Evolutionary conservation across 176 grass and related monocot genomes (phyloP).

Genomic region (Avena sativa): DNA sequence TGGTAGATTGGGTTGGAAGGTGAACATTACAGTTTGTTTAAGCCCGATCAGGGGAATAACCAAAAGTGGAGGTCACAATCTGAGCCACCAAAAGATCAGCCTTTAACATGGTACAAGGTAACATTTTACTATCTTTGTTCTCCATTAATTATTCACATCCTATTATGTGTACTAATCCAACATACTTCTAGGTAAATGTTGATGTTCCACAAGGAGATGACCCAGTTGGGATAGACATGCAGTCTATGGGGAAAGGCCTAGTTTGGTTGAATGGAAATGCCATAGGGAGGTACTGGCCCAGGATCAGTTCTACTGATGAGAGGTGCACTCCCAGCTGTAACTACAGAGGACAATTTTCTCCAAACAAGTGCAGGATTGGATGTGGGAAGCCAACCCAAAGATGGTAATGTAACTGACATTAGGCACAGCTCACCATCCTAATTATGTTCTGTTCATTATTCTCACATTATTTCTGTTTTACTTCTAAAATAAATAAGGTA

Average conservation of each 20-base stretch:
- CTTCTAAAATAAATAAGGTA: slow-evolving; percentile 60
- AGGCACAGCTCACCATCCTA: not conserved
- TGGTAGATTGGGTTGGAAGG: slow-evolving; percentile 91
- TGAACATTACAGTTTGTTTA: slow-evolving; percentile 75
- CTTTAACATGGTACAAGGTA: slow-evolving; percentile 99
- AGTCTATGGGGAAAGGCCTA: slow-evolving; percentile 88
- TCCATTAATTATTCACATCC: slow-evolving; percentile 6
- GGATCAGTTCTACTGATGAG: slow-evolving; percentile 62
- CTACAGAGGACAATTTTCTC: slow-evolving; percentile 76
- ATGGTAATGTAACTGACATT: slow-evolving; percentile 57
- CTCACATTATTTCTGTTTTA: slow-evolving; percentile 30
- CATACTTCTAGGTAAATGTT: slow-evolving; percentile 61
- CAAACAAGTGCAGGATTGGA: slow-evolving; percentile 82
- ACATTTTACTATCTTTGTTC: slow-evolving; percentile 4
- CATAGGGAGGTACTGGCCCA: slow-evolving; percentile 84
- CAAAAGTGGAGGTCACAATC: slow-evolving; percentile 57
- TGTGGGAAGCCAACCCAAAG: slow-evolving; percentile 89
- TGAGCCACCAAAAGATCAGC: slow-evolving; percentile 77
- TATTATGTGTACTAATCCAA: slow-evolving; percentile 33
- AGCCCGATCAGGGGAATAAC: slow-evolving; percentile 50
- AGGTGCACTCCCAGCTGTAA: slow-evolving; percentile 73
- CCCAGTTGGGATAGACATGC: slow-evolving; percentile 91
- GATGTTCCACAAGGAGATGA: slow-evolving; percentile 87
- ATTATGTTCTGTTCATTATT: not conserved
- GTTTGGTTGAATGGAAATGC: slow-evolving; percentile 96